Base-by-base conservation (phyloP, 345 rosid genomes). In the Cardamine chenopodiifolia region DNA sequence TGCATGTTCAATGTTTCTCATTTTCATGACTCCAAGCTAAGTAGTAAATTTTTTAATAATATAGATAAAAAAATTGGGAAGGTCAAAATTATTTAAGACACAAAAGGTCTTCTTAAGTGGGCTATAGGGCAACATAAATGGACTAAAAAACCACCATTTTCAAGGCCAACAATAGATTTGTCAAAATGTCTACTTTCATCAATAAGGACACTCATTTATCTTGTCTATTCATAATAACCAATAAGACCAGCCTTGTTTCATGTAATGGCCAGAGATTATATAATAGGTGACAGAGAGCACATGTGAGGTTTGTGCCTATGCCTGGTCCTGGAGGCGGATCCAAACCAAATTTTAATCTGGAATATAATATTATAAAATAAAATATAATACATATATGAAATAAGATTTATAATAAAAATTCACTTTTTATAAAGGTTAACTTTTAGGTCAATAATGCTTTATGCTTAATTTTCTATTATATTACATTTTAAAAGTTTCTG, bases 251-350 rank as follows among this genome's bases (percentile, higher is more conserved):
- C 26, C 50, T 64, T 22, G 70, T 76, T 54, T 62, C 69, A 56
- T 70, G 53, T 77, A 65, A 77, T 70, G 80, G 76, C 75, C 75
- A 76, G 75, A 69, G 70, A 68, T 53, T 61, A 40, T 61, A 52
- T 68, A 61, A 60, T 60, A 22, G 29, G 40, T 31, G 74, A 75
- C 57, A 61, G 74, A 70, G 71, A 55, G 52, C 3, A 20, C 76
- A 77, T 77, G 80, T 77, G 75, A 77, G 28, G 55, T 2, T 14
- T 69, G 75, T 54, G 62, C 54, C 58, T n/a, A n/a, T n/a, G n/a
- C n/a, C n/a, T n/a, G n/a, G n/a, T n/a, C n/a, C n/a, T n/a, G n/a
- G n/a, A n/a, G n/a, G n/a, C n/a, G n/a, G n/a, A n/a, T n/a, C n/a
- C n/a, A n/a, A n/a, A n/a, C n/a, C n/a, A n/a, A n/a, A n/a, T n/a